A percentile compares a stretch with the other conserved stretches of the same genome.
Evolutionary conservation across 1,284 basidiomycete genomes (phyloP).

Genomic region (Heterobasidion irregulare): DNA sequence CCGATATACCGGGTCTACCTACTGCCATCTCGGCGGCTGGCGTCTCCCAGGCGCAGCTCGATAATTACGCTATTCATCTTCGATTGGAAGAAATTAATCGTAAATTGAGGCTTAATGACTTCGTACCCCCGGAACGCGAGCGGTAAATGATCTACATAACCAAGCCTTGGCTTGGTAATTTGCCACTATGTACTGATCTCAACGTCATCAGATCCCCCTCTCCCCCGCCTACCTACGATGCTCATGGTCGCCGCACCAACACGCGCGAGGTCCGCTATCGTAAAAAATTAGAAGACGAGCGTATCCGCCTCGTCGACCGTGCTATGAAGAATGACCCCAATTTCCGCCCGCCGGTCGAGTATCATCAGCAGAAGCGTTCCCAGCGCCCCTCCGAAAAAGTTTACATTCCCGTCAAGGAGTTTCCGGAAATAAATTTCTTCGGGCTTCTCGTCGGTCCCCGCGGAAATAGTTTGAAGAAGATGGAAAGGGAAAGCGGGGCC

Average conservation of each 20-base stretch:
- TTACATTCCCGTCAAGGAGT: slow-evolving; percentile 99
- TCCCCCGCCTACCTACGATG: slow-evolving; percentile 95
- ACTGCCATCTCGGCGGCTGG: slow-evolving; percentile 88
- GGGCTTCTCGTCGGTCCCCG: slow-evolving; percentile 96
- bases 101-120: slow-evolving; percentile 90
- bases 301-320: slow-evolving; percentile 86
- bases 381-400: slow-evolving; percentile 95
- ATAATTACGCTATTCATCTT: slow-evolving; percentile 92
- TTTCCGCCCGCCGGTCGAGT: slow-evolving; percentile 93
- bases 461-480: slow-evolving; percentile 98
- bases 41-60: slow-evolving; percentile 87
- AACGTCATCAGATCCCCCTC: slow-evolving; percentile 69
- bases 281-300: slow-evolving; percentile 97
- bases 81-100: slow-evolving; percentile 96
- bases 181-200: slow-evolving; percentile 15
- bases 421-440: slow-evolving; percentile 99
- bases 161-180: slow-evolving; percentile 2
- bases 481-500: slow-evolving; percentile 97
- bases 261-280: slow-evolving; percentile 97
- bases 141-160: slow-evolving; percentile 37
- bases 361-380: slow-evolving; percentile 88
- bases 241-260: slow-evolving; percentile 94
- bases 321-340: slow-evolving; percentile 98
- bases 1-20: slow-evolving; percentile 83
- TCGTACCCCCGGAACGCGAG: slow-evolving; percentile 93